Percentiles rank a stretch among this genome's conserved stretches.
Conservation (phyloP, 805 yeast species). For the Komagataella kurtzmanii region DNA sequence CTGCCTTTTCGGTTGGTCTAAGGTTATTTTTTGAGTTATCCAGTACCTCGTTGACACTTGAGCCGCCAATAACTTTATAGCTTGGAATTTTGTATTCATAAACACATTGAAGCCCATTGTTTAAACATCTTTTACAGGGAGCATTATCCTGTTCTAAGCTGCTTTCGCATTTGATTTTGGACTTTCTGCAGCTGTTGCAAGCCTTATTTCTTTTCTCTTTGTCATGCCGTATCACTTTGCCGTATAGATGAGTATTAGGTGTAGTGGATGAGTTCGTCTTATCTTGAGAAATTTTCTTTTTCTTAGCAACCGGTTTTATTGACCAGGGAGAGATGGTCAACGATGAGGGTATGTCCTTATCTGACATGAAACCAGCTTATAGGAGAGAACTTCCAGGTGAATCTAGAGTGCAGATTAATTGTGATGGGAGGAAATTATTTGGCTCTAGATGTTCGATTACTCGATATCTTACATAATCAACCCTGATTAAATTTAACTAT, state of each 20-base stretch:
- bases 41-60: not conserved
- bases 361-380: not conserved
- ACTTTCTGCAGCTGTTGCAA: slow-evolving; percentile 46
- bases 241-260: not conserved
- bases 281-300: not conserved
- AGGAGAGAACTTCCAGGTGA: not conserved
- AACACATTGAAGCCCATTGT: slow-evolving; percentile 38
- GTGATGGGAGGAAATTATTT: not conserved
- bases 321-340: not conserved
- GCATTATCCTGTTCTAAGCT: slow-evolving; percentile 17
- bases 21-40: not conserved
- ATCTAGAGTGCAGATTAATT: not conserved
- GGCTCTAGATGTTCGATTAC: not conserved
- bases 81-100: slow-evolving; percentile 42
- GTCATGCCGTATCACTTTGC: slow-evolving; percentile 2
- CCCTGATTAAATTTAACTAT: not conserved
- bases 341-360: not conserved
- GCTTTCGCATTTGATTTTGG: slow-evolving; percentile 52
- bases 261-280: not conserved
- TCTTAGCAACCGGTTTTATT: not conserved
- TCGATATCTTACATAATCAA: not conserved
- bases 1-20: not conserved
- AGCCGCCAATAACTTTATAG: slow-evolving; percentile 16
- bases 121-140: slow-evolving; percentile 47
- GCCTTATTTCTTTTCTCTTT: slow-evolving; percentile 31